phyloP scores from a whole-genome alignment of 2,329 filamentous ascomycete species.

The Stemphylium lycopersici region DNA sequence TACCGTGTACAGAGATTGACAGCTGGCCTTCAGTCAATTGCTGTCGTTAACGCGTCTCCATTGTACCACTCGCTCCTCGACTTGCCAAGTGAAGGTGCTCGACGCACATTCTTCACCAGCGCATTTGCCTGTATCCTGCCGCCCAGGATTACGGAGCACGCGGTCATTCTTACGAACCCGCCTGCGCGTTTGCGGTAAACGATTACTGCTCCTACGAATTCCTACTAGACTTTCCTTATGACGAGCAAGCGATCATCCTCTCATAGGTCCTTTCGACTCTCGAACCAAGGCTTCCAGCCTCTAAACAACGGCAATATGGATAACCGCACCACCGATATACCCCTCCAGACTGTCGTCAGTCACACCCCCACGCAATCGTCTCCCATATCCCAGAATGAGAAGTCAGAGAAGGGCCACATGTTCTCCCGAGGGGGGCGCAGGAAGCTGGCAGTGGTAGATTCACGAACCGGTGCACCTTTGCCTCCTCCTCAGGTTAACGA shows the following conservation, averaged over 20 bases:
- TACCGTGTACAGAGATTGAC: constrained; percentile 22
- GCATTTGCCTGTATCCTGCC: constrained; percentile 13
- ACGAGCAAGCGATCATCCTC: constrained; percentile 35
- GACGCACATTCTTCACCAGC: constrained; percentile 39
- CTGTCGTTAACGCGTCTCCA: constrained; percentile 25
- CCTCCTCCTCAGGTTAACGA: constrained; percentile 49
- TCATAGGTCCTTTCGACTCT: constrained; percentile 43
- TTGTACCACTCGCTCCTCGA: constrained; percentile 21
- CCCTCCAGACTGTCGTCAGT: constrained; percentile 62
- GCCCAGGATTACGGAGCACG: constrained; percentile 1
- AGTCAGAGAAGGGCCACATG: constrained; percentile 49
- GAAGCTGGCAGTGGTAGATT: constrained; percentile 40
- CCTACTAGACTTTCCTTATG: constrained; percentile 20
- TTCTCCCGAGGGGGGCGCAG: constrained; percentile 43
- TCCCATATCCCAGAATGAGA: constrained; percentile 33
- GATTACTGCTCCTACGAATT: constrained; percentile 20
- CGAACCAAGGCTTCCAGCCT: constrained; percentile 46
- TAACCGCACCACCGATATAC: constrained; percentile 64
- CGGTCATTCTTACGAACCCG: constrained; percentile 14
- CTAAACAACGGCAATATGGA: constrained; percentile 49
- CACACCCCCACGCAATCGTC: constrained; percentile 49
- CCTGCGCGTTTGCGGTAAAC: constrained; percentile 16
- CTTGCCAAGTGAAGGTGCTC: constrained; percentile 33
- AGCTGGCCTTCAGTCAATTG: constrained; percentile 42
- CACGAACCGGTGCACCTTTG: constrained; percentile 34